Evolutionary conservation across 1,284 basidiomycete species (phyloP).

Genomic region (Apiotrichum veenhuisii): DNA sequence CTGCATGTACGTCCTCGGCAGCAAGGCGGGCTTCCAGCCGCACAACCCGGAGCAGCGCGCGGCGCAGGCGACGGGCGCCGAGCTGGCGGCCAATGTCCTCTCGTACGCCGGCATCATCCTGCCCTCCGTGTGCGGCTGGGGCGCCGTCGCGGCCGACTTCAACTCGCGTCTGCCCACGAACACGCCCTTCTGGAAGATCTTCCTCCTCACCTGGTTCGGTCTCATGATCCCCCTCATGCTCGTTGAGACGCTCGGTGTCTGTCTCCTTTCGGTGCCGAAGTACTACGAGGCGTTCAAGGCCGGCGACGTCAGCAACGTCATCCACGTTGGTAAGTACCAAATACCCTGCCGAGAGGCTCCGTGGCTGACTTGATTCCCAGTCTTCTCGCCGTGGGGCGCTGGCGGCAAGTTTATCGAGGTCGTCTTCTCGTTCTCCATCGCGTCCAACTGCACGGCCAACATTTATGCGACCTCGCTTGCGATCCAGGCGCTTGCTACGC

Average conservation of each 20-base stretch:
- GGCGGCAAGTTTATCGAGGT: conserved; percentile 58
- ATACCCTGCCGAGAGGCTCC: not conserved
- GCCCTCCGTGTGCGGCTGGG: conserved; percentile 55
- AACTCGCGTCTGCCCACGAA: conserved; percentile 56
- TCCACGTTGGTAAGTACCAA: conserved; percentile 25
- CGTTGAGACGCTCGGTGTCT: conserved; percentile 55
- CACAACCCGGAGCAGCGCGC: conserved; percentile 50
- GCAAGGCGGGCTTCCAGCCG: not conserved
- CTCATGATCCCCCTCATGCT: conserved; percentile 55
- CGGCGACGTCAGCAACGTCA: conserved; percentile 54
- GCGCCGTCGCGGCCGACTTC: conserved; percentile 52
- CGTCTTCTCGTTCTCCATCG: conserved; percentile 58
- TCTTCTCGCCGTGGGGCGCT: conserved; percentile 33
- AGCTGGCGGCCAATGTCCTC: conserved; percentile 52
- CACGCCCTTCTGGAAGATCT: conserved; percentile 54
- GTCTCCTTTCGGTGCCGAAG: conserved; percentile 57
- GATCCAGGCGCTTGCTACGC: conserved; percentile 57
- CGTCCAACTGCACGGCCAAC: conserved; percentile 61
- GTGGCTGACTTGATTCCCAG: too few species aligned
- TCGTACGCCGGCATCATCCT: conserved; percentile 61
- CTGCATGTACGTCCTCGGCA: conserved; percentile 56
- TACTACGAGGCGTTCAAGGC: conserved; percentile 55
- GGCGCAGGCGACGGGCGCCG: conserved; percentile 53
- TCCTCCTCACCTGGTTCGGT: conserved; percentile 58
- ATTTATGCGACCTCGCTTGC: conserved; percentile 60